Evolutionary conservation across 2,329 filamentous ascomycete genomes (phyloP).

Genomic region (Coniochaeta prunicola): DNA sequence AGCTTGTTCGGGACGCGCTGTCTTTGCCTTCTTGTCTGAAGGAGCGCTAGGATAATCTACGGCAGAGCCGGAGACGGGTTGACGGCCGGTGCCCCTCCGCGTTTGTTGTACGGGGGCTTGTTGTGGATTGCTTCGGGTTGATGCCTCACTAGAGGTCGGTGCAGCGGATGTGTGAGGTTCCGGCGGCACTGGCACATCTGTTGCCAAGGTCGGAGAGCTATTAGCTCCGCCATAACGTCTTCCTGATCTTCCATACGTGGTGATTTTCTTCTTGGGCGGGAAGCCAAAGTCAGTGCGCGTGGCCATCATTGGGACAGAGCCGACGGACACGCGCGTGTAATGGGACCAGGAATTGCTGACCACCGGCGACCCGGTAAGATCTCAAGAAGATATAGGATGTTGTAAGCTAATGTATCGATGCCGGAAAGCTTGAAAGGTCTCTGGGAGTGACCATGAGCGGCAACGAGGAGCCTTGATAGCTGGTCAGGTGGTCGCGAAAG

Average conservation of each 20-base stretch:
- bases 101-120: background rate
- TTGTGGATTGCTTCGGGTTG: background rate
- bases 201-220: background rate
- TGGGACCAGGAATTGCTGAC: background rate
- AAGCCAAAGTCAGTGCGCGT: conserved; percentile 12
- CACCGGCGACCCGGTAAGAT: background rate
- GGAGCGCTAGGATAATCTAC: background rate
- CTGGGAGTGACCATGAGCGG: background rate
- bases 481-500: background rate
- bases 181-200: background rate
- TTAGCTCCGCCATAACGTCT: conserved; percentile 11
- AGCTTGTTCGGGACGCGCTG: conserved; percentile 7
- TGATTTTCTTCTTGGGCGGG: conserved; percentile 19
- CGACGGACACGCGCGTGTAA: background rate
- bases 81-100: background rate
- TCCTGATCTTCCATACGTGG: conserved; percentile 21
- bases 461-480: background rate
- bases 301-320: conserved; percentile 10
- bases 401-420: background rate
- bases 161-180: background rate
- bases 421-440: background rate
- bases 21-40: background rate
- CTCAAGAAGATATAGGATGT: background rate
- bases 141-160: background rate
- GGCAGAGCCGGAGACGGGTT: background rate